phyloP scores from a whole-genome alignment of 2,329 filamentous ascomycete species.

The Calonectria pauciramosa region DNA sequence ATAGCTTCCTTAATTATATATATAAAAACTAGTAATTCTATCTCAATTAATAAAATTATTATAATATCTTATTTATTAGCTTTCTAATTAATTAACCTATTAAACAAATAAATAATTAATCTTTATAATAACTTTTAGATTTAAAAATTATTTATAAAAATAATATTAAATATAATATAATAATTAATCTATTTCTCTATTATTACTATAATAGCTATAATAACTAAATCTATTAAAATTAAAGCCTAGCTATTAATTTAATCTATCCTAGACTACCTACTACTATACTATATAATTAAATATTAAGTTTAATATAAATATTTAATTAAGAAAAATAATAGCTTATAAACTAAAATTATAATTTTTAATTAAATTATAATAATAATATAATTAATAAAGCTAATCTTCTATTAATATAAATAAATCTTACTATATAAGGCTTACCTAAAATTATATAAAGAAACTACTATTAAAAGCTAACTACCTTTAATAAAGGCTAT shows the following conservation, averaged over 20 bases:
- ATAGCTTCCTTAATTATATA: too few relatives aligned
- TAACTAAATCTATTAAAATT: too few relatives aligned
- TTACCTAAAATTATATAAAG: too few relatives aligned
- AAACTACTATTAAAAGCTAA: too few relatives aligned
- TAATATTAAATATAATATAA: too few relatives aligned
- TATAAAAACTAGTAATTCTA: background rate
- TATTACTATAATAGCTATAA: too few relatives aligned
- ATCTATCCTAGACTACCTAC: too few relatives aligned
- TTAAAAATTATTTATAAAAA: background rate
- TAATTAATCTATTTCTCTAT: too few relatives aligned
- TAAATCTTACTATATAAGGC: too few relatives aligned
- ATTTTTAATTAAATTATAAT: background rate
- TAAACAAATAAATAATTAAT: background rate
- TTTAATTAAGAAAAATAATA: background rate
- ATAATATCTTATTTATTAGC: background rate
- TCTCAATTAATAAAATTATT: background rate
- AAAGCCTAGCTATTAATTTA: too few relatives aligned
- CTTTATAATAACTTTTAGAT: too few relatives aligned
- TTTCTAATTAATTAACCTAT: background rate
- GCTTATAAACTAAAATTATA: background rate
- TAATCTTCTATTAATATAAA: conserved; percentile 3
- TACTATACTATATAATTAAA: background rate
- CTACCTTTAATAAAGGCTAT: too few relatives aligned
- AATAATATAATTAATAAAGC: background rate
- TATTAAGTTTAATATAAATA: background rate